phyloP scores from a whole-genome alignment of 108 stramenopile genomes.

The Skeletonema marinoi region DNA sequence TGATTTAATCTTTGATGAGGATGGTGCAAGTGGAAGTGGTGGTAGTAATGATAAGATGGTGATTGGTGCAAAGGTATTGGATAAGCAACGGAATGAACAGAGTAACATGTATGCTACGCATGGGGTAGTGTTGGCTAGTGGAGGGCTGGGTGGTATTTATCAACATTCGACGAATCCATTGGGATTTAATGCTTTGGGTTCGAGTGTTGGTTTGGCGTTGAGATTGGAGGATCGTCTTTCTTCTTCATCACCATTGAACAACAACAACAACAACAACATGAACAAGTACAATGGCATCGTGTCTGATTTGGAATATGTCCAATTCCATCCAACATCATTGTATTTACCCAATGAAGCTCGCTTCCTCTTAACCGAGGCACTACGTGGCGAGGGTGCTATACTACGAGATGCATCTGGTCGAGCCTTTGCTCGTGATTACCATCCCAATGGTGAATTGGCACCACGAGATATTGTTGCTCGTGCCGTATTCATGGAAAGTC shows the following conservation, averaged over 20 bases:
- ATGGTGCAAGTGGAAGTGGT: conserved; percentile 17
- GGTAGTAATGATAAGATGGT: conserved; percentile 4
- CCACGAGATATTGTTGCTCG: conserved; percentile 94
- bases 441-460: conserved; percentile 91
- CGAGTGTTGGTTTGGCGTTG: conserved; percentile 83
- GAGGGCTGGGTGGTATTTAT: conserved; percentile 93
- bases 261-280: background rate
- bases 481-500: conserved; percentile 79
- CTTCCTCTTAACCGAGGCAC: conserved; percentile 93
- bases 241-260: background rate
- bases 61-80: conserved; percentile 27
- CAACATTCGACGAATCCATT: conserved; percentile 93
- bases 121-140: conserved; percentile 88
- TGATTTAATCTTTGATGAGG: conserved; percentile 69
- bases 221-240: conserved; percentile 20
- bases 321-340: conserved; percentile 95
- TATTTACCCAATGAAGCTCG: conserved; percentile 82
- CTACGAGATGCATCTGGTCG: conserved; percentile 75
- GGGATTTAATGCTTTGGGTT: conserved; percentile 91
- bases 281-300: conserved; percentile 19
- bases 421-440: conserved; percentile 85
- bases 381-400: conserved; percentile 92
- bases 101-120: conserved; percentile 39
- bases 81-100: background rate
- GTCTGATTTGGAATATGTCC: conserved; percentile 93